A percentile compares a stretch with the other conserved stretches of the same genome.
These are phyloP conservation scores for Sugiyamaella neomexicana DNA, from an alignment of 1,139 yeast genomes.

Conservation along the genomic window DNA sequence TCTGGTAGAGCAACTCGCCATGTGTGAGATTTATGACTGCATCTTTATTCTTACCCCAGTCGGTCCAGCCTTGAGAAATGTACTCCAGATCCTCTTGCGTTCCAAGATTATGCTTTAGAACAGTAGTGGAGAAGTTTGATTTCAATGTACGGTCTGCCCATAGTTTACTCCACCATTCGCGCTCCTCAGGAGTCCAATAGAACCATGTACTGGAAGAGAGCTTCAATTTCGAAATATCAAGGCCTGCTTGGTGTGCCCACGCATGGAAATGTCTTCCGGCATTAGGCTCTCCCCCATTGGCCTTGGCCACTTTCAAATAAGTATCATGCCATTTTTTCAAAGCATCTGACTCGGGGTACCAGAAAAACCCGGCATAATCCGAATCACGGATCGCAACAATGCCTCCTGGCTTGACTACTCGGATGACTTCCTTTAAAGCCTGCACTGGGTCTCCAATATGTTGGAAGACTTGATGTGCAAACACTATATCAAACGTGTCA, in stretches of 20 bases:
- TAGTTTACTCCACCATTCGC: slow-evolving; percentile 32
- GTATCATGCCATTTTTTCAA: slow-evolving; percentile 25
- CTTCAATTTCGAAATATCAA: slow-evolving; percentile 20
- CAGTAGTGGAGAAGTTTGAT: slow-evolving; percentile 28
- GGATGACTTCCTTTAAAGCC: slow-evolving; percentile 33
- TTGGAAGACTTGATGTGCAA: slow-evolving; percentile 46
- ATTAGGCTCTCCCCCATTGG: slow-evolving; percentile 32
- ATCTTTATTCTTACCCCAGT: slow-evolving; percentile 28
- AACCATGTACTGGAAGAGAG: slow-evolving; percentile 30
- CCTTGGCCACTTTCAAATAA: slow-evolving; percentile 27
- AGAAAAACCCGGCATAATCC: slow-evolving; percentile 33
- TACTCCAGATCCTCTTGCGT: slow-evolving; percentile 27
- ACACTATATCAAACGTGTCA: slow-evolving; percentile 44
- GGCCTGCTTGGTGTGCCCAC: slow-evolving; percentile 30
- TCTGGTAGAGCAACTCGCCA: slow-evolving; percentile 29
- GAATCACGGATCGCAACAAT: slow-evolving; percentile 42
- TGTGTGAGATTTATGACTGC: slow-evolving; percentile 27
- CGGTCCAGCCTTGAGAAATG: slow-evolving; percentile 28
- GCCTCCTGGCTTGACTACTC: slow-evolving; percentile 35
- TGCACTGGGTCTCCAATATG: slow-evolving; percentile 43
- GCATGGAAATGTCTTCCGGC: slow-evolving; percentile 27
- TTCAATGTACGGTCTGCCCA: slow-evolving; percentile 33
- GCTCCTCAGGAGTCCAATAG: slow-evolving; percentile 27
- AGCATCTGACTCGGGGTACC: slow-evolving; percentile 29
- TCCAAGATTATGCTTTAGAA: slow-evolving; percentile 21